Evolutionary conservation across 2,329 filamentous ascomycete species (phyloP), one percentile per base, ranked within the genome.

Genomic region (Trichoderma sp.): DNA sequence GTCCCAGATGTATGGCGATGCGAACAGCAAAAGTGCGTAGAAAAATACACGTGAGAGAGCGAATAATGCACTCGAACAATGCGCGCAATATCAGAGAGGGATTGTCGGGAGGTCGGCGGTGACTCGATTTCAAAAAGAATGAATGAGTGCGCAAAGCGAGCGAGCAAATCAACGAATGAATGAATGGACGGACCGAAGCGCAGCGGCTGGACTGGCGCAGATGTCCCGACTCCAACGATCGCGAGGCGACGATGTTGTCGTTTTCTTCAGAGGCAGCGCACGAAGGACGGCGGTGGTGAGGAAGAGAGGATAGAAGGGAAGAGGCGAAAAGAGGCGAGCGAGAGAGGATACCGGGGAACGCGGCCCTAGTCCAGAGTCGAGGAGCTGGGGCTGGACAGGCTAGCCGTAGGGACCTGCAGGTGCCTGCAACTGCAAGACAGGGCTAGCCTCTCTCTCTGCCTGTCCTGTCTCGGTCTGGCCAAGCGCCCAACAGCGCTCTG

Each of bases 181-280:
- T 57, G 62, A 70, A 70, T 68, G 69, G 65, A 70, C 58, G 52
- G 65, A 68, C 69, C 57, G 64, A 47, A 56, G 65, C 65, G 67
- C 65, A 68, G 69, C 58, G 49, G 37, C 52, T 62, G 33, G 35
- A 57, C 47, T 57, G 31, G 61, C 68, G 56, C 62, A 70, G 33
- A 60, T 43, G 57, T 52, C 57, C 62, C 61, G 64, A 40, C 29
- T 35, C n/a, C 63, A 57, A 49, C 63, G 49, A 70, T 59, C 56
- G 57, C 63, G 53, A 52, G 64, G 57, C 64, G 64, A 70, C 37
- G 56, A 55, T 62, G 68, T 68, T 49, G 68, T 53, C 61, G 58
- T 49, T 47, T 47, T 49, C 4, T 24, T n/a, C 40, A 63, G 67
- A 49, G 24, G 40, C 37, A 68, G 59, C 52, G 57, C 47, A 57